Evolutionary conservation across 495 filamentous ascomycete species (phyloP).

Genomic region (Darksidea phi): DNA sequence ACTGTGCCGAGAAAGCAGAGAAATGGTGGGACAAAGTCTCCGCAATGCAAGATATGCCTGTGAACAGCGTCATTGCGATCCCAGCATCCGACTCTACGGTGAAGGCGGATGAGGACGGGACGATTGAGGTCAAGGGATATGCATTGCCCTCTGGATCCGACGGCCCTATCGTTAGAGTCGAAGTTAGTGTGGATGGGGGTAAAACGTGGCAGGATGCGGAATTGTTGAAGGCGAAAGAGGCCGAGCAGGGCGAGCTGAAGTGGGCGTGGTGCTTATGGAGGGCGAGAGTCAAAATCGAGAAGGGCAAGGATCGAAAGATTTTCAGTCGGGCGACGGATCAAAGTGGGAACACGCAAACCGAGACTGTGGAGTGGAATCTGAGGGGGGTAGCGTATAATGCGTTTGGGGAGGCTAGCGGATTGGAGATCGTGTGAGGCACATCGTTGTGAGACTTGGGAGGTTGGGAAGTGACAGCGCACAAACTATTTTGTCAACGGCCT

Average conservation of each 20-base stretch:
- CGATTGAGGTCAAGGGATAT: constrained; percentile 55
- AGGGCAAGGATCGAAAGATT: constrained; percentile 44
- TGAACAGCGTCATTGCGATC: constrained; percentile 54
- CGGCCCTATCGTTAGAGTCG: constrained; percentile 55
- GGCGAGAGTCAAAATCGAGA: constrained; percentile 39
- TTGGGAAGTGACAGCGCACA: too few species aligned
- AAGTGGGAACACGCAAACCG: constrained; percentile 51
- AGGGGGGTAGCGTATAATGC: constrained; percentile 63
- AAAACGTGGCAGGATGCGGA: constrained; percentile 52
- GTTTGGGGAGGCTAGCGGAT: constrained; percentile 54
- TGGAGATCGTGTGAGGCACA: constrained; percentile 37
- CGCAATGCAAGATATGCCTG: constrained; percentile 44
- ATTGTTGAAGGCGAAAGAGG: constrained; percentile 28
- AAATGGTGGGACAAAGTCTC: constrained; percentile 43
- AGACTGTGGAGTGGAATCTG: constrained; percentile 55
- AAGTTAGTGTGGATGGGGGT: constrained; percentile 53
- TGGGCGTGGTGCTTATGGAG: constrained; percentile 56
- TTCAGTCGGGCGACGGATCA: constrained; percentile 55
- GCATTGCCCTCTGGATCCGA: constrained; percentile 55
- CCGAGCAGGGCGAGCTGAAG: constrained; percentile 37
- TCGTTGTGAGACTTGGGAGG: too few species aligned
- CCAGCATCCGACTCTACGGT: constrained; percentile 49
- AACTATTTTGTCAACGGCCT: too few species aligned
- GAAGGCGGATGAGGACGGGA: constrained; percentile 40
- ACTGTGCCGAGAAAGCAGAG: constrained; percentile 47